Percentiles rank a stretch among this genome's conserved stretches.
These are phyloP conservation scores for Carex myosuroides DNA, from an alignment of 176 grass and related monocot genomes.

Conservation along the genomic window DNA sequence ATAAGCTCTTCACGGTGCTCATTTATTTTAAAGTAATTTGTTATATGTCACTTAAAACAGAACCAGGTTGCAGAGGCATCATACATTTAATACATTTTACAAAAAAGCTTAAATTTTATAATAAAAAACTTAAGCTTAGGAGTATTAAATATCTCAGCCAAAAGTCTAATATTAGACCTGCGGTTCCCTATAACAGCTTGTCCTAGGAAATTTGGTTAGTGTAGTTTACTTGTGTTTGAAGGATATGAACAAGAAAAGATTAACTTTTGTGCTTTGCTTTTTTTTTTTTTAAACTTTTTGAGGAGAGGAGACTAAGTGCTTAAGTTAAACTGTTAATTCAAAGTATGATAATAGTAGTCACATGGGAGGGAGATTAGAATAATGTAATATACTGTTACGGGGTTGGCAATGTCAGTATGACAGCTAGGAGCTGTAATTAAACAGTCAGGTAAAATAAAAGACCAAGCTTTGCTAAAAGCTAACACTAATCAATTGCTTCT, in stretches of 20 bases:
- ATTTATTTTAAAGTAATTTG: neutral
- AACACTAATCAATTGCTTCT: constrained; percentile 22
- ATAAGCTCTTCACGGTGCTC: neutral
- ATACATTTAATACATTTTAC: neutral
- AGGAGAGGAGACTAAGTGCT: constrained; percentile 12
- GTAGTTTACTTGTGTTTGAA: constrained; percentile 23
- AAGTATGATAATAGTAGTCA: constrained; percentile 25
- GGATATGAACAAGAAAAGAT: constrained; percentile 7
- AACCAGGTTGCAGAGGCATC: neutral
- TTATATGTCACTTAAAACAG: neutral
- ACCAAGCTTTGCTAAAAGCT: constrained; percentile 23
- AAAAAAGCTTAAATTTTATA: neutral
- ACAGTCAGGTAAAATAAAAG: constrained; percentile 25
- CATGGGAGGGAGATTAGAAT: constrained; percentile 18
- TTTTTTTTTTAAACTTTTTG: neutral
- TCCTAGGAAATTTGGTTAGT: neutral
- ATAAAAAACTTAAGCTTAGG: neutral
- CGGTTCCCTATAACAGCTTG: neutral
- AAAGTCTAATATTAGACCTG: neutral
- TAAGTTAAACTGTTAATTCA: constrained; percentile 19
- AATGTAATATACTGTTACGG: constrained; percentile 23
- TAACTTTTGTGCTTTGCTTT: constrained; percentile 2
- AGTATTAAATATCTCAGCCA: neutral
- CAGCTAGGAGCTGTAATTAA: constrained; percentile 28
- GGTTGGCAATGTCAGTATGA: constrained; percentile 31